Evolutionary conservation across 768 basidiomycete species (phyloP).

Genomic region (Termitomyces sp.): DNA sequence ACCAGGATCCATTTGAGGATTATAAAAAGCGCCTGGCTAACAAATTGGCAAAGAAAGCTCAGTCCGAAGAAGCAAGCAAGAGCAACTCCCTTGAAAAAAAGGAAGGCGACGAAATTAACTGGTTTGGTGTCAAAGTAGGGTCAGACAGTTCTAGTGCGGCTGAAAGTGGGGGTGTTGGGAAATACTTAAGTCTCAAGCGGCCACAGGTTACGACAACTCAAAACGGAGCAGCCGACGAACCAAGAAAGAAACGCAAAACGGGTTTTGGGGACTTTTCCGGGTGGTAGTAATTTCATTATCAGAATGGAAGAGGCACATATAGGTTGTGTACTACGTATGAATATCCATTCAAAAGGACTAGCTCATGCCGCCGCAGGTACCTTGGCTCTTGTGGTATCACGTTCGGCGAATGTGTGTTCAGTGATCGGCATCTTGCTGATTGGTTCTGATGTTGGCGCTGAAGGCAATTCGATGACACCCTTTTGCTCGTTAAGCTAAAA

Average conservation of each 20-base stretch:
- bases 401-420: conserved; percentile 21
- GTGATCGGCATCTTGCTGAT: conserved; percentile 19
- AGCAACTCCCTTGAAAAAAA: conserved; percentile 43
- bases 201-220: conserved; percentile 26
- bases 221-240: conserved; percentile 34
- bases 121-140: conserved; percentile 89
- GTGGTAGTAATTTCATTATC: conserved; percentile 46
- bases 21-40: conserved; percentile 84
- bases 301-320: not conserved
- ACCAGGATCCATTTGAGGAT: conserved; percentile 93
- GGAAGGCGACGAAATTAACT: conserved; percentile 69
- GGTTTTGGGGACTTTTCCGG: conserved; percentile 92
- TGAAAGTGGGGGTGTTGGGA: conserved; percentile 63
- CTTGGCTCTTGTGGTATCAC: conserved; percentile 17
- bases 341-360: not conserved
- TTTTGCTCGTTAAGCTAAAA: conserved; percentile 29
- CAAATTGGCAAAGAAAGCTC: conserved; percentile 60
- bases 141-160: conserved; percentile 31
- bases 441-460: conserved; percentile 48
- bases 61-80: conserved; percentile 32
- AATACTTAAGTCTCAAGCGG: conserved; percentile 66
- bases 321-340: not conserved
- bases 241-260: conserved; percentile 76
- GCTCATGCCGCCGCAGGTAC: conserved; percentile 33
- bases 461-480: conserved; percentile 44